A percentile compares a stretch with the other conserved stretches of the same genome.
Conservation (phyloP, 495 filamentous ascomycete species). For the Talaromyces nanjingensis region DNA sequence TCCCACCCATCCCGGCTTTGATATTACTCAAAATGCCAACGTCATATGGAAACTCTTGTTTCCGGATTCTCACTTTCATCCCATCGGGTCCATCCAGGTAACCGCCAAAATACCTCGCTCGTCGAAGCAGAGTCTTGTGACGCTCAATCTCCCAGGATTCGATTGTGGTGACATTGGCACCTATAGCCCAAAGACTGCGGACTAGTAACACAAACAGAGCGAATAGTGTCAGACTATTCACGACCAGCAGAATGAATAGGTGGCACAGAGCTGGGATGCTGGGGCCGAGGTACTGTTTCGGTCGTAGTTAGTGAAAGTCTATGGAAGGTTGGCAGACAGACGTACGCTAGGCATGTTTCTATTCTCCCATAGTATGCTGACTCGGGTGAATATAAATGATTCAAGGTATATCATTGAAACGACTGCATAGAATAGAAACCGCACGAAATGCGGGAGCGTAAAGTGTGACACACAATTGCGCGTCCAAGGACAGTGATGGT, state of each 20-base stretch:
- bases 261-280: conserved; percentile 51
- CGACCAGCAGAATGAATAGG: conserved; percentile 57
- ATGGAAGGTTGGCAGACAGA: not conserved
- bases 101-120: conserved; percentile 50
- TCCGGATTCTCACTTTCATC: conserved; percentile 43
- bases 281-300: conserved; percentile 68
- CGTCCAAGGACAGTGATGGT: conserved; percentile 98
- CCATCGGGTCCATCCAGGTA: conserved; percentile 57
- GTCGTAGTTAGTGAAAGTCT: not conserved
- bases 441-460: conserved; percentile 84
- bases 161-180: conserved; percentile 71
- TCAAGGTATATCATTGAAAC: conserved; percentile 58
- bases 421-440: conserved; percentile 77
- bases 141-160: conserved; percentile 90
- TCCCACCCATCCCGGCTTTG: conserved; percentile 65
- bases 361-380: conserved; percentile 54
- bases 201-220: conserved; percentile 58
- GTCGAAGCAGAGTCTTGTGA: conserved; percentile 65
- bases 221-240: conserved; percentile 57
- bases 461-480: conserved; percentile 85
- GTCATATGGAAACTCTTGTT: conserved; percentile 87
- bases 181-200: conserved; percentile 50
- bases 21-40: conserved; percentile 80
- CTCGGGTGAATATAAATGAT: conserved; percentile 50
- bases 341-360: conserved; percentile 63